phyloP scores from a whole-genome alignment of 441 rosid species.

The Capsella rubella region DNA sequence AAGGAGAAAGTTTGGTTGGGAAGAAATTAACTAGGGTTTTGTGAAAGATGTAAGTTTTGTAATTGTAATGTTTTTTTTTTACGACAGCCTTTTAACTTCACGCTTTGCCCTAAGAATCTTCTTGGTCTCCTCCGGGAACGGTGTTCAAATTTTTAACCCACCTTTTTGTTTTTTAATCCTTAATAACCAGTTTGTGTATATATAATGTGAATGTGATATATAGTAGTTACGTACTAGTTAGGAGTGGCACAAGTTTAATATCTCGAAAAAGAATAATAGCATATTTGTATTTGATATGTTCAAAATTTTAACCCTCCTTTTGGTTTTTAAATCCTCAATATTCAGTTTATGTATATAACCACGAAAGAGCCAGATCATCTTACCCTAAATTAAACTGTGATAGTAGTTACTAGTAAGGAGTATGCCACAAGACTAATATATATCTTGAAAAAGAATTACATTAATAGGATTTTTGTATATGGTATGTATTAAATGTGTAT shows the following conservation, averaged over 20 bases:
- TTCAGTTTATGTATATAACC: not conserved
- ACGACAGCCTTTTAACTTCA: constrained; percentile 47
- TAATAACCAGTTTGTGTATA: not conserved
- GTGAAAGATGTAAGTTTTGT: constrained; percentile 44
- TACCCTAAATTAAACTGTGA: constrained; percentile 17
- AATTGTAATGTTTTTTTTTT: constrained; percentile 39
- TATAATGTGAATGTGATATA: not conserved
- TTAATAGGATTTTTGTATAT: not conserved
- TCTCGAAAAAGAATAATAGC: too few relatives aligned
- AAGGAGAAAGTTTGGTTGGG: constrained; percentile 47
- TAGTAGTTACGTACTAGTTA: too few relatives aligned
- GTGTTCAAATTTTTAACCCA: constrained; percentile 38
- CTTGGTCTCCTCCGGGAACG: constrained; percentile 49
- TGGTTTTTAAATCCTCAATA: not conserved
- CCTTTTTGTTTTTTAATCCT: constrained; percentile 8
- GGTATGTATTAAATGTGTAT: not conserved
- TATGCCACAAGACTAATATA: not conserved
- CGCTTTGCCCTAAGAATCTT: constrained; percentile 47
- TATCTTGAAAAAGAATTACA: not conserved
- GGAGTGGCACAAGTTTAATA: too few relatives aligned
- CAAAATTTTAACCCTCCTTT: constrained; percentile 29
- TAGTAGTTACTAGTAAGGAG: not conserved
- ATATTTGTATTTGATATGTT: constrained; percentile 6
- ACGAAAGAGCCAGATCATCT: not conserved
- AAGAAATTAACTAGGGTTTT: constrained; percentile 45